Evolutionary conservation across 306 rosid species (phyloP).

Genomic region (Pyrus betulifolia): DNA sequence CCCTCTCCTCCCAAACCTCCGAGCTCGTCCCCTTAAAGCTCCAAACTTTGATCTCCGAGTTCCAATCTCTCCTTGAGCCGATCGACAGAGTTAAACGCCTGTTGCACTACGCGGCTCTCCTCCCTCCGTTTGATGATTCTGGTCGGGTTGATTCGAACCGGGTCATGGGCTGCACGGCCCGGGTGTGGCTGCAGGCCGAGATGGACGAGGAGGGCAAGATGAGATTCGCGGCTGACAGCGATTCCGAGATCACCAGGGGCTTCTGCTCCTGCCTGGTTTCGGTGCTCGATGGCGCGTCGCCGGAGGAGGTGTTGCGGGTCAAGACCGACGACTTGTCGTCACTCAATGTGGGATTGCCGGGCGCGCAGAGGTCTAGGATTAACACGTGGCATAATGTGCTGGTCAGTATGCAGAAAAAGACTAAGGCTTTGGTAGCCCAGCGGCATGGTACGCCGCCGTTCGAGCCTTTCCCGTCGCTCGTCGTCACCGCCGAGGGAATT

Average conservation of each 20-base stretch:
- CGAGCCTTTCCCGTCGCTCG: constrained; percentile 71
- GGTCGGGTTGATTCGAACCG: constrained; percentile 56
- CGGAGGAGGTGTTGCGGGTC: constrained; percentile 58
- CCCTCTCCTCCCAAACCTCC: constrained; percentile 24
- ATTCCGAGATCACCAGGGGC: constrained; percentile 79
- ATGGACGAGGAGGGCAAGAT: constrained; percentile 57
- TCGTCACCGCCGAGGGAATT: constrained; percentile 58
- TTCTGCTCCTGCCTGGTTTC: constrained; percentile 70
- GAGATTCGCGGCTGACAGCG: constrained; percentile 72
- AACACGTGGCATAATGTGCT: constrained; percentile 96
- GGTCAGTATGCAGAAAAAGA: constrained; percentile 75
- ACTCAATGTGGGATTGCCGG: constrained; percentile 57
- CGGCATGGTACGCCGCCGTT: constrained; percentile 50
- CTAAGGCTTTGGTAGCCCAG: constrained; percentile 58
- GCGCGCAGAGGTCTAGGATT: constrained; percentile 55
- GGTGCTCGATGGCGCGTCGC: constrained; percentile 58
- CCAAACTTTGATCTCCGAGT: constrained; percentile 42
- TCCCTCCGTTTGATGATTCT: constrained; percentile 32
- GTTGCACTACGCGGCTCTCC: constrained; percentile 41
- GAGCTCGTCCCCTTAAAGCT: constrained; percentile 41
- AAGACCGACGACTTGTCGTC: constrained; percentile 59
- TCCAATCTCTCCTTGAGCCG: constrained; percentile 47
- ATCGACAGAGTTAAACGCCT: constrained; percentile 58
- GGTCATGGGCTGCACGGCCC: constrained; percentile 96
- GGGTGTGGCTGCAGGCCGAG: constrained; percentile 67